phyloP scores from a whole-genome alignment of 1,139 yeast genomes.

The Protomyces gravidus region DNA sequence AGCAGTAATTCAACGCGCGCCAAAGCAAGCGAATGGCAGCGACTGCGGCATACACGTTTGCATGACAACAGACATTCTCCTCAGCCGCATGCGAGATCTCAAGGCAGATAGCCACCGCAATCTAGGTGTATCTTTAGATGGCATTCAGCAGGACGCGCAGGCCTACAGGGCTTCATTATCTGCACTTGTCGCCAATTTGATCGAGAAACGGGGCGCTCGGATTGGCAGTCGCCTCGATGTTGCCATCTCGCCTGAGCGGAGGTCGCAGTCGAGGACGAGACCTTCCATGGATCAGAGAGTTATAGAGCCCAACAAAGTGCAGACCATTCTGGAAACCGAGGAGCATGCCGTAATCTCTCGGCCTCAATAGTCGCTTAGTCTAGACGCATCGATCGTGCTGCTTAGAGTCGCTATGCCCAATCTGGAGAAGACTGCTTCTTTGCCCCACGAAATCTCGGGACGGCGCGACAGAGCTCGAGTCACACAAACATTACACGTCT shows the following conservation, averaged over 20 bases:
- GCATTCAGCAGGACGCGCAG: conserved; percentile 9
- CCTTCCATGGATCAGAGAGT: conserved; percentile 20
- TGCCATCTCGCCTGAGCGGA: conserved; percentile 22
- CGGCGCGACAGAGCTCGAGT: no score
- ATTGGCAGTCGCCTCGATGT: conserved; percentile 16
- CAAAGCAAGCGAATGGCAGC: conserved; percentile 69
- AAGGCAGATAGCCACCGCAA: not conserved
- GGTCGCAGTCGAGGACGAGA: conserved; percentile 10
- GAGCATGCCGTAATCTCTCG: no score
- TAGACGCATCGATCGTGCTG: no score
- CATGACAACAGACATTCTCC: conserved; percentile 42
- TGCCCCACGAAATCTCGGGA: no score
- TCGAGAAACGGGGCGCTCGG: conserved; percentile 7
- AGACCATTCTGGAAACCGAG: no score
- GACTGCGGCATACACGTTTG: conserved; percentile 76
- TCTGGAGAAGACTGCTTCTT: no score
- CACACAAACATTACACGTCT: no score
- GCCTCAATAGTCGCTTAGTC: no score
- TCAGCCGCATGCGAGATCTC: conserved; percentile 8
- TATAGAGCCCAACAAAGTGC: not conserved
- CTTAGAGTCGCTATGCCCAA: no score
- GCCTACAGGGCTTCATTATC: conserved; percentile 22
- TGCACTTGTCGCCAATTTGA: conserved; percentile 5
- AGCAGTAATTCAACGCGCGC: conserved; percentile 47
- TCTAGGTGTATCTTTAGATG: not conserved